These are phyloP conservation scores for Crotalaria pallida DNA, from an alignment of 306 rosid genomes.

Conservation along the genomic window DNA sequence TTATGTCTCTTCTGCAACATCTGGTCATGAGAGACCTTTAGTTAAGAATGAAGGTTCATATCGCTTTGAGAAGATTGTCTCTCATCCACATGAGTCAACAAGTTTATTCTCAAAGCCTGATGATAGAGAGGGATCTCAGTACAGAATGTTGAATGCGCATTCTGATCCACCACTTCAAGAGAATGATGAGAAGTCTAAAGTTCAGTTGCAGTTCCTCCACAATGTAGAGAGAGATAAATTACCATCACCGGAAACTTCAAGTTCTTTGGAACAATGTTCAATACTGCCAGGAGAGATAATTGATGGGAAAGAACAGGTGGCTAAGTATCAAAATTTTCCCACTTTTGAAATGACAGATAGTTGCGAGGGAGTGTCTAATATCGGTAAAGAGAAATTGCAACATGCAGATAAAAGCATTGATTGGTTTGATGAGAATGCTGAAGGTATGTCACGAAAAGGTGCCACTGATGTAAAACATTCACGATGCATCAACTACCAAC, in stretches of 20 bases:
- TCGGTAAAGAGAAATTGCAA: slow-evolving; percentile 29
- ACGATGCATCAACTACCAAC: slow-evolving; percentile 33
- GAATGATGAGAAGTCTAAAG: slow-evolving; percentile 33
- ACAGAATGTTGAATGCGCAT: slow-evolving; percentile 42
- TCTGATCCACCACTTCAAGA: slow-evolving; percentile 54
- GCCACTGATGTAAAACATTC: slow-evolving; percentile 19
- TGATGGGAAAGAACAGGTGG: slow-evolving; percentile 19
- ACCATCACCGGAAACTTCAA: slow-evolving; percentile 32
- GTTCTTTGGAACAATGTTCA: slow-evolving; percentile 34
- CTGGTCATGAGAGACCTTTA: slow-evolving; percentile 37
- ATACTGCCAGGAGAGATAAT: slow-evolving; percentile 28
- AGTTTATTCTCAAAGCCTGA: slow-evolving; percentile 29
- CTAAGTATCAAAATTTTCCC: slow-evolving; percentile 26
- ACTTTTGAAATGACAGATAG: slow-evolving; percentile 13
- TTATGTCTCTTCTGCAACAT: slow-evolving; percentile 31
- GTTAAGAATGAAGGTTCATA: slow-evolving; percentile 32
- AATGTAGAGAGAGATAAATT: slow-evolving; percentile 28
- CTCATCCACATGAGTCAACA: slow-evolving; percentile 27
- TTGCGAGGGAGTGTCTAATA: slow-evolving; percentile 21
- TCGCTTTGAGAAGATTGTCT: slow-evolving; percentile 30
- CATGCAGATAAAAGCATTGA: slow-evolving; percentile 9
- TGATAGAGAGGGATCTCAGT: slow-evolving; percentile 32
- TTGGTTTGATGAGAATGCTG: slow-evolving; percentile 29
- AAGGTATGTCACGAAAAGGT: slow-evolving; percentile 22
- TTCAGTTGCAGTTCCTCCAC: slow-evolving; percentile 23